phyloP scores from a whole-genome alignment of 768 basidiomycete species.

The Suillus fuscotomentosus region DNA sequence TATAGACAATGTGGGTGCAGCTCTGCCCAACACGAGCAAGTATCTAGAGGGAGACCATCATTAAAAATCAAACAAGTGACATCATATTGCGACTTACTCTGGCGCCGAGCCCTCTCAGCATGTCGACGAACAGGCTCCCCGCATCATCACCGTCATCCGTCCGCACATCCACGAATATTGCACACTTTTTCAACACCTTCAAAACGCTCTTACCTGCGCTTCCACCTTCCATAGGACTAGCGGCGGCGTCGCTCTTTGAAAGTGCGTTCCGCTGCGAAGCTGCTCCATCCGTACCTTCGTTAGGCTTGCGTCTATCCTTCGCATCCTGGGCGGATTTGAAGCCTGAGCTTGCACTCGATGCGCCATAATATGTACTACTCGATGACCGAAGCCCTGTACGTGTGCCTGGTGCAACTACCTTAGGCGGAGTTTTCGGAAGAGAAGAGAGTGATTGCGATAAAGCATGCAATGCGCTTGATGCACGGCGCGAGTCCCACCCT shows the following conservation, averaged over 20 bases:
- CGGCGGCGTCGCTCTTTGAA: neutral
- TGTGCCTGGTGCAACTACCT: slow-evolving; percentile 43
- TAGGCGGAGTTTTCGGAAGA: slow-evolving; percentile 39
- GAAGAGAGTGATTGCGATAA: slow-evolving; percentile 62
- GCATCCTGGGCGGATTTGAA: slow-evolving; percentile 14
- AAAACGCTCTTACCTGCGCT: slow-evolving; percentile 32
- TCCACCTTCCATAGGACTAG: neutral
- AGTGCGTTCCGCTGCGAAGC: neutral
- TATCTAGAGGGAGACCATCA: slow-evolving; percentile 38
- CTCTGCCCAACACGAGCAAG: slow-evolving; percentile 64
- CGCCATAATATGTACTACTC: slow-evolving; percentile 36
- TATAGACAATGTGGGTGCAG: slow-evolving; percentile 85
- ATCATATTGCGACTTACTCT: slow-evolving; percentile 46
- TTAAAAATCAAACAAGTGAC: neutral
- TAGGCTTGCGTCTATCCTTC: slow-evolving; percentile 9
- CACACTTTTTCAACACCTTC: slow-evolving; percentile 67
- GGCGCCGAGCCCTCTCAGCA: slow-evolving; percentile 79
- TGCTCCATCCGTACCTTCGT: slow-evolving; percentile 20
- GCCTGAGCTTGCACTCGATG: slow-evolving; percentile 19
- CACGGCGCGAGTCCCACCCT: slow-evolving; percentile 16
- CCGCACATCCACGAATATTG: slow-evolving; percentile 82
- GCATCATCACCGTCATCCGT: slow-evolving; percentile 78
- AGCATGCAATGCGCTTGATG: slow-evolving; percentile 48
- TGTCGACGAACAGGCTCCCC: slow-evolving; percentile 77
- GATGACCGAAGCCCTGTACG: slow-evolving; percentile 46